Percentiles rank a stretch among this genome's conserved stretches.
Evolutionary conservation across 2,329 filamentous ascomycete species (phyloP).

Genomic region (Davidsoniella virescens): DNA sequence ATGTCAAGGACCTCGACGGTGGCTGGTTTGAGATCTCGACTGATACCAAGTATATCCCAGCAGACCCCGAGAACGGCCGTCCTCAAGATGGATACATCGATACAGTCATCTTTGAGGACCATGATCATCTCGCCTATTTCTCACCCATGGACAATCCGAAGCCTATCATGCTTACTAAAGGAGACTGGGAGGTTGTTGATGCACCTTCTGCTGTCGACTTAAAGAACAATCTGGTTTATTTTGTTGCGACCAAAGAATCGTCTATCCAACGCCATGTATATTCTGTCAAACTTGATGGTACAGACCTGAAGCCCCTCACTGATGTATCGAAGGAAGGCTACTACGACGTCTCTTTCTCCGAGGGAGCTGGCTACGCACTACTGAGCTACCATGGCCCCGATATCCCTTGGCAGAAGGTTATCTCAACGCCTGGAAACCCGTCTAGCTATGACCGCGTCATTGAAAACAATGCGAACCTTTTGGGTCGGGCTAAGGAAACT

Average conservation of each 20-base stretch:
- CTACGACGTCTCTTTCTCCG: slow-evolving; percentile 72
- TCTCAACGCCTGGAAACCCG: slow-evolving; percentile 60
- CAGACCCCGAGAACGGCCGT: slow-evolving; percentile 60
- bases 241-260: slow-evolving; percentile 69
- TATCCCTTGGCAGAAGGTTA: slow-evolving; percentile 80
- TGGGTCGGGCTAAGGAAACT: slow-evolving; percentile 52
- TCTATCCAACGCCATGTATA: slow-evolving; percentile 87
- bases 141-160: slow-evolving; percentile 66
- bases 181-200: slow-evolving; percentile 79
- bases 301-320: slow-evolving; percentile 55
- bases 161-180: slow-evolving; percentile 75
- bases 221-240: slow-evolving; percentile 77
- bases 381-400: slow-evolving; percentile 69
- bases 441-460: slow-evolving; percentile 51
- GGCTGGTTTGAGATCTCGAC: slow-evolving; percentile 96
- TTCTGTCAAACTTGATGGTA: slow-evolving; percentile 70
- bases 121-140: slow-evolving; percentile 88
- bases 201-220: slow-evolving; percentile 76
- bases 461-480: slow-evolving; percentile 61
- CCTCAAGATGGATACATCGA: slow-evolving; percentile 83
- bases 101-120: slow-evolving; percentile 69
- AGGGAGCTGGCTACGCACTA: slow-evolving; percentile 65
- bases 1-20: slow-evolving; percentile 74
- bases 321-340: slow-evolving; percentile 59
- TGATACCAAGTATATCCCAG: slow-evolving; percentile 70